Conservation (phyloP, 495 filamentous ascomycete species). For the Xylaria nigripes region DNA sequence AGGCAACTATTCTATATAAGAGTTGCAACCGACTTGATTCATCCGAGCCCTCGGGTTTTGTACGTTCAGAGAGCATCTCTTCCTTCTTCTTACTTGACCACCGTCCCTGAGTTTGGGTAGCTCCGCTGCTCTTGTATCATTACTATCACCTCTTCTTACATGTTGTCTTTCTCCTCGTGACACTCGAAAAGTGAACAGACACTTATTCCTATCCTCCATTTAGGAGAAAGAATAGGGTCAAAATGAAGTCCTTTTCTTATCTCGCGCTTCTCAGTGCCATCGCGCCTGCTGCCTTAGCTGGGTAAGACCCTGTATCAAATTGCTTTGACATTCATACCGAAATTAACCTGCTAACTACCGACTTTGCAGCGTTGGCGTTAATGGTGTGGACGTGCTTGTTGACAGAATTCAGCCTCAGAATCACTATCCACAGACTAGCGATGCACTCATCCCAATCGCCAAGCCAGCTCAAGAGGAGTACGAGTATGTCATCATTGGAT, state of each 20-base stretch:
- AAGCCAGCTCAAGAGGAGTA: conserved; percentile 28
- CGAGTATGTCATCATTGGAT: conserved; percentile 60
- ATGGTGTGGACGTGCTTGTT: conserved; percentile 10
- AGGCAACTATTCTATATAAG: conserved; percentile 10
- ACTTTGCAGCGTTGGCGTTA: neutral
- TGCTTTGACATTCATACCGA: neutral
- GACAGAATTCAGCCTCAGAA: conserved; percentile 9
- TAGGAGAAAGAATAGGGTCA: neutral
- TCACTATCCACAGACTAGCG: conserved; percentile 9
- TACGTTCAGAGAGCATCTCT: too few species aligned
- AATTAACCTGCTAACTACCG: neutral
- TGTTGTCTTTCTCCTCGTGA: neutral
- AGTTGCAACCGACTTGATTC: neutral
- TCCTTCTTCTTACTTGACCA: neutral
- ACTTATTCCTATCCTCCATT: neutral
- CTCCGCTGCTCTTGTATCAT: neutral
- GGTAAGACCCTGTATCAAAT: neutral
- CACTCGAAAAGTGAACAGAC: neutral
- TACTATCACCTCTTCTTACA: too few species aligned
- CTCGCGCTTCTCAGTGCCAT: conserved; percentile 14
- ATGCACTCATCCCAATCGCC: neutral
- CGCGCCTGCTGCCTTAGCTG: conserved; percentile 4
- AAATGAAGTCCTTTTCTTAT: conserved; percentile 13
- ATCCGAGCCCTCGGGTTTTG: too few species aligned
- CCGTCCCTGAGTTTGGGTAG: too few species aligned